These are phyloP conservation scores for Kodamaea sp. DNA, from an alignment of 1,139 yeast genomes.

Conservation along the genomic window DNA sequence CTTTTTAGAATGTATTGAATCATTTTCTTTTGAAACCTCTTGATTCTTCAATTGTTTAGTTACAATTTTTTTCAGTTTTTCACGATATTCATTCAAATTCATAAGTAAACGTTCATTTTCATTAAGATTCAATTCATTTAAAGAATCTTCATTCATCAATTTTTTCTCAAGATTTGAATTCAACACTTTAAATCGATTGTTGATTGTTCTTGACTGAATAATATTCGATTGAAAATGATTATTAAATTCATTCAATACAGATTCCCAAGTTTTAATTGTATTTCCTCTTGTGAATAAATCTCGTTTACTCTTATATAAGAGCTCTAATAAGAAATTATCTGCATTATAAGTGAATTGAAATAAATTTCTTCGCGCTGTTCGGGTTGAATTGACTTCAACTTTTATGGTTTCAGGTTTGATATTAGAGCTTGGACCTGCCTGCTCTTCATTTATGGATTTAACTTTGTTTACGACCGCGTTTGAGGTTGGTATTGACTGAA, in stretches of 20 bases:
- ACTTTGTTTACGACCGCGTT: too few relatives aligned
- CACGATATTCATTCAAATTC: conserved; percentile 16
- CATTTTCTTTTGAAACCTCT: too few relatives aligned
- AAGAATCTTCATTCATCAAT: conserved; percentile 15
- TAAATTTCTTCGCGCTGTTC: conserved; percentile 10
- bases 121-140: conserved; percentile 16
- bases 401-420: too few relatives aligned
- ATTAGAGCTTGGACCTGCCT: too few relatives aligned
- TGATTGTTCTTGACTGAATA: conserved; percentile 29
- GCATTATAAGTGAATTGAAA: conserved; percentile 28
- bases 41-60: too few relatives aligned
- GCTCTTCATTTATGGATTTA: too few relatives aligned
- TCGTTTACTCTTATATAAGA: conserved; percentile 20
- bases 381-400: too few relatives aligned
- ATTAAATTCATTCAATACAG: conserved; percentile 25
- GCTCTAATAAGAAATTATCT: conserved; percentile 21
- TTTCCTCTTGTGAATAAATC: conserved; percentile 30
- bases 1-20: too few relatives aligned
- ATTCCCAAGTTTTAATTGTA: conserved; percentile 29
- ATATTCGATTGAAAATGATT: conserved; percentile 17
- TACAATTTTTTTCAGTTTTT: too few relatives aligned
- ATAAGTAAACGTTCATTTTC: conserved; percentile 27
- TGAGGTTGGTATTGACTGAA: too few relatives aligned
- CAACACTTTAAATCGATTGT: conserved; percentile 25
- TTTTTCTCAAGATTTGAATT: conserved; percentile 24